These are phyloP conservation scores for Aspergillus sclerotioniger DNA, from an alignment of 495 filamentous ascomycete genomes.

Conservation along the genomic window DNA sequence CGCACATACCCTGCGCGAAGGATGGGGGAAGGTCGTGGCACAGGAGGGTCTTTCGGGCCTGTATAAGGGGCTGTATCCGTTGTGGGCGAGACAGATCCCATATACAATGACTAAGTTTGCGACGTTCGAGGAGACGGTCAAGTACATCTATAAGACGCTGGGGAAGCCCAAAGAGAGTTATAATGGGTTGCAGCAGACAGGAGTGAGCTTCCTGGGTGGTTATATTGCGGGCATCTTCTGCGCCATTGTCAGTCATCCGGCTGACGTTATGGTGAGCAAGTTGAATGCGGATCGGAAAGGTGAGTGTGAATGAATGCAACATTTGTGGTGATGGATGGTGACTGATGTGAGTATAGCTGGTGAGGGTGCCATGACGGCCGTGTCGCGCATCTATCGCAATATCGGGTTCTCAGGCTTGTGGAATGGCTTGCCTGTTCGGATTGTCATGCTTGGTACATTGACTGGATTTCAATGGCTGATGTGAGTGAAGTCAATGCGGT, in stretches of 20 bases:
- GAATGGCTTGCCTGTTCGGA: constrained; percentile 66
- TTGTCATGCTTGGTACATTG: constrained; percentile 63
- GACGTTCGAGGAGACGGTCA: constrained; percentile 68
- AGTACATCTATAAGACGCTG: constrained; percentile 57
- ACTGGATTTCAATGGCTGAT: constrained; percentile 78
- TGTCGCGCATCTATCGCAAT: constrained; percentile 67
- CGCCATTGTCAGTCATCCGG: constrained; percentile 62
- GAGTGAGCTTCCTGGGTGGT: constrained; percentile 66
- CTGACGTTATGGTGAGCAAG: constrained; percentile 74
- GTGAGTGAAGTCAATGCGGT: constrained; percentile 30
- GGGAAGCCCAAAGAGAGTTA: constrained; percentile 66
- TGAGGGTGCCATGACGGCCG: constrained; percentile 59
- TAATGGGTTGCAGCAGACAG: constrained; percentile 62
- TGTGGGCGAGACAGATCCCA: constrained; percentile 71
- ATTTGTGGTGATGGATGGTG: constrained; percentile 4
- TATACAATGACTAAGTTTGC: constrained; percentile 80
- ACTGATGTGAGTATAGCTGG: constrained; percentile 44
- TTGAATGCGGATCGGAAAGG: constrained; percentile 63
- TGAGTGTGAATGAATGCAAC: constrained; percentile 28
- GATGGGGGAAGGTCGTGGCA: constrained; percentile 57
- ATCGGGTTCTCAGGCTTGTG: constrained; percentile 69
- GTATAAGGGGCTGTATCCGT: constrained; percentile 67
- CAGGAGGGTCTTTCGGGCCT: constrained; percentile 60
- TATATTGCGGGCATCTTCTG: constrained; percentile 73
- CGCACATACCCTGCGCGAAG: constrained; percentile 59